Evolutionary conservation across 106 monocot species (phyloP), one percentile per base, ranked within the genome.

Genomic region (Cymbidium sinense): DNA sequence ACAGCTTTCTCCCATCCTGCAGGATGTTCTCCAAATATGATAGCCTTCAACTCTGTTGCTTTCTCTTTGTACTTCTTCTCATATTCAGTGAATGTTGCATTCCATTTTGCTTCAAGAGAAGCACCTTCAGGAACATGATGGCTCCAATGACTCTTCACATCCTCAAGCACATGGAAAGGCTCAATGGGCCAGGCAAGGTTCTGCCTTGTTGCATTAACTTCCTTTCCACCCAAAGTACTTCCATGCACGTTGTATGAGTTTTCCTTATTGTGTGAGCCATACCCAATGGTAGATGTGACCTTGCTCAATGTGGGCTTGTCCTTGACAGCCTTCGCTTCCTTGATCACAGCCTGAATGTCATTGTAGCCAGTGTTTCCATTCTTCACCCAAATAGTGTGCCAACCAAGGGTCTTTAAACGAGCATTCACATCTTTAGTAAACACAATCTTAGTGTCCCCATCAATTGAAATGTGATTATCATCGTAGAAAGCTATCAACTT

Each of bases 401-500:
- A n/a, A n/a, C n/a, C 95, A 33, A 96, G 95, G 73, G 95, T 85
- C 70, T 96, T 93, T 79, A 93, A 96, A 13, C 95, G 93, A 11
- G 93, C 84, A 67, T 58, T 87, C 18, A 96, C 95, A 81, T 96
- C 95, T 81, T 96, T 93, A 1, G 95, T 91, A 76, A 96, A 96
- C 13, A 93, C 93, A 86, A 96, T 93, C 77, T 96, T 93, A 29
- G 95, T n/a, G n/a, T n/a, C n/a, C n/a, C n/a, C n/a, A n/a, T n/a
- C n/a, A n/a, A n/a, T n/a, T n/a, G n/a, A n/a, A n/a, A n/a, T n/a
- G n/a, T n/a, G n/a, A n/a, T n/a, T n/a, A n/a, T n/a, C n/a, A n/a
- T n/a, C n/a, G n/a, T n/a, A n/a, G n/a, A n/a, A n/a, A n/a, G n/a
- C n/a, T n/a, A n/a, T n/a, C n/a, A n/a, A n/a, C n/a, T n/a, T n/a